Evolutionary conservation across 2,329 filamentous ascomycete genomes (phyloP).

Genomic region (Cercospora nicotianae): DNA sequence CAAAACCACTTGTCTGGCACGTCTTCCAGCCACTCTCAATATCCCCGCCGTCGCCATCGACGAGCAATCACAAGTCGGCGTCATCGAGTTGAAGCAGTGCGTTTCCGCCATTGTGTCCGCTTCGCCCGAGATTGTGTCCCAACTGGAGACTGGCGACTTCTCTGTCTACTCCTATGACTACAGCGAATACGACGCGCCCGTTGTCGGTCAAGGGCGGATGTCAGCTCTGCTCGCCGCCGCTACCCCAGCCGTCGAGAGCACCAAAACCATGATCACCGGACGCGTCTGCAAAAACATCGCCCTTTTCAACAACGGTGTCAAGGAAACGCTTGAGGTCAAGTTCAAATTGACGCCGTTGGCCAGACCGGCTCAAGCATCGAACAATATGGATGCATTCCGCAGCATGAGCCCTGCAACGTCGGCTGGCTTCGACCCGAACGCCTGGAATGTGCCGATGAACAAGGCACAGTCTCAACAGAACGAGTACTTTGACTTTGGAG

Average conservation of each 20-base stretch:
- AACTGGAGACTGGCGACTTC: constrained; percentile 72
- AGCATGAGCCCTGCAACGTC: constrained; percentile 59
- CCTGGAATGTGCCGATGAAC: constrained; percentile 66
- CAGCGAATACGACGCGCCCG: constrained; percentile 87
- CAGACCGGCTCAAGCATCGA: constrained; percentile 60
- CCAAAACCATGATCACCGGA: constrained; percentile 77
- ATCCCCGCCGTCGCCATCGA: constrained; percentile 81
- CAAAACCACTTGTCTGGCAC: constrained; percentile 85
- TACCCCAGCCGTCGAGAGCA: constrained; percentile 59
- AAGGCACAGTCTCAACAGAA: constrained; percentile 52
- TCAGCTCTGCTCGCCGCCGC: constrained; percentile 74
- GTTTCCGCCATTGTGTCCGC: constrained; percentile 74
- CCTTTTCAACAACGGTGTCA: constrained; percentile 77
- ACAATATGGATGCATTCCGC: constrained; percentile 59
- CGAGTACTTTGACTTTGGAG: constrained; percentile 34
- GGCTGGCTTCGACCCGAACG: constrained; percentile 65
- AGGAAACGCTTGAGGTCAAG: constrained; percentile 90
- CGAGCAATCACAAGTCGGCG: constrained; percentile 76
- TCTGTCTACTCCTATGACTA: constrained; percentile 98
- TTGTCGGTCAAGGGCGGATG: constrained; percentile 93
- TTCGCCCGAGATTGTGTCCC: constrained; percentile 81
- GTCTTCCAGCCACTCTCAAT: constrained; percentile 75
- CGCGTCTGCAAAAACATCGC: constrained; percentile 85
- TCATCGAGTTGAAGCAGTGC: constrained; percentile 84
- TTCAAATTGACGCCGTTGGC: constrained; percentile 79